Evolutionary conservation across 768 basidiomycete genomes (phyloP), one percentile per base, ranked within the genome.

Genomic region (Boletales sp.): DNA sequence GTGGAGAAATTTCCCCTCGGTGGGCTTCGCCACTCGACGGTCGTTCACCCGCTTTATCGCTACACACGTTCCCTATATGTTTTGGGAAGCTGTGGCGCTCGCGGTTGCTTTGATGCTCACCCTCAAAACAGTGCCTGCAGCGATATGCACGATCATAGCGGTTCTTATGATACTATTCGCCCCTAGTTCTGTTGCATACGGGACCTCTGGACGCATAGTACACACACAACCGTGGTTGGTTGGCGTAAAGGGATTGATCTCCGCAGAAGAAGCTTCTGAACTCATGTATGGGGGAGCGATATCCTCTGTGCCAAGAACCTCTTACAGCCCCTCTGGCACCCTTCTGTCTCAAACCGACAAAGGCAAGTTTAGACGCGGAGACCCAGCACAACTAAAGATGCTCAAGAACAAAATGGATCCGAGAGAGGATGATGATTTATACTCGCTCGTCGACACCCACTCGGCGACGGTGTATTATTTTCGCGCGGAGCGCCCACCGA

Each of bases 391-490:
- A 17, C 40, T 54, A 8, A 39, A 43, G 0, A 36, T 8, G 0
- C 52, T 56, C 8, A 3, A 14, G 13, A 8, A n/a, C 2, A 8
- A 4, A 10, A 2, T 9, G 9, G 38, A 18, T 13, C 17, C 24
- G 24, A 27, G 24, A 27, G 24, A 27, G 24, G 47, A 44, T 12
- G 48, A 44, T 18, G 13, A 58, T 14, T n/a, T 63, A 27, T 63
- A 64, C 21, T 51, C 65, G 3, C 59, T 67, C 40, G 3, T 62
- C 7, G 62, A 64, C 42, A 67, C 62, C 1, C 0, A 45, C 2
- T 66, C 62, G 3, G 44, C 51, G 3, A 61, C 50, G 5, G 14
- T 63, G 6, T 66, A 63, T 36, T 64, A 59, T 40, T 64, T 67
- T 53, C 50, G 48, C 7, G 59, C 61, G 6, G 40, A 35, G 1